Evolutionary conservation across 192 early-diverging fungal species (phyloP), one percentile per base, ranked within the genome.

Genomic region (Entrophospora sp.): DNA sequence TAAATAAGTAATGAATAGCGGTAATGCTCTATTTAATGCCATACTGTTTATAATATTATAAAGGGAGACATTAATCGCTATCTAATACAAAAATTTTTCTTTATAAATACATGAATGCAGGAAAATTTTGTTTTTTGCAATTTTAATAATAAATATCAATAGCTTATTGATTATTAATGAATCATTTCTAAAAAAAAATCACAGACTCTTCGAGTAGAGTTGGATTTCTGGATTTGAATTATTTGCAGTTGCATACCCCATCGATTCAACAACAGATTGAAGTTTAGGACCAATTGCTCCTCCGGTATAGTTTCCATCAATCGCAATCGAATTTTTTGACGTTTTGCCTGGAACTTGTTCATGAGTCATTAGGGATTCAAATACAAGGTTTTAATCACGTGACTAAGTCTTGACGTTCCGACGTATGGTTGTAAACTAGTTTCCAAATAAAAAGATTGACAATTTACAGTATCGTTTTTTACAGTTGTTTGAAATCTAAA

Each of bases 261-360:
- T 49, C 22, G 37, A 58, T 6, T 52, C 38, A 12, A 77, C 34
- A 13, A 74, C 27, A 1, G 0, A n/a, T 14, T 40, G 12, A 20
- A 77, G 42, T 28, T 71, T 55, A 2, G 72, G 76, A 5, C 76
- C 73, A 35, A 77, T n/a, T 16, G 75, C 68, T n/a, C 71, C 67
- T 13, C 58, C 58, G 10, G 30, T 20, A 35, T 18, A 34, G 0
- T 20, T 35, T 35, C 62, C 62, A 3, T 44, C 35, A n/a, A 3
- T 2, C 14, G 10, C 9, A 6, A 70, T 28, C n/a, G 49, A 61
- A 28, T 66, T 18, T 16, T 42, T 16, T 4, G 74, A 31, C 16
- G 40, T 37, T 18, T 73, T 53, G 31, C 76, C 76, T 13, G 38
- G 63, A 10, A 74, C 62, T 12, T 40, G 27, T 28, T 63, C 45